These are phyloP conservation scores for Dictyostelium firmibasis DNA, from an alignment of 78 protist genomes.

Conservation along the genomic window DNA sequence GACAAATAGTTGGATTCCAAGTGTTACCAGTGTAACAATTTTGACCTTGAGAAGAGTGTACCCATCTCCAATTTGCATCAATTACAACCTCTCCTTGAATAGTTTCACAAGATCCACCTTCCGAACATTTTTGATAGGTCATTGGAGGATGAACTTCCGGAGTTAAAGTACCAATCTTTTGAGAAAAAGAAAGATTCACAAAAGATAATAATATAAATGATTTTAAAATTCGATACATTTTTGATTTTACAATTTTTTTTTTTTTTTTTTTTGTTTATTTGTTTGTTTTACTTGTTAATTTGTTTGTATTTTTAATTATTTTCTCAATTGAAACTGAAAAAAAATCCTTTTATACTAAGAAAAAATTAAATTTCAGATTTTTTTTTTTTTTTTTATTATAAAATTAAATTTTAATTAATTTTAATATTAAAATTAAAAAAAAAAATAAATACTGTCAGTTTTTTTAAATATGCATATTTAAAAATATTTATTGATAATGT, in stretches of 20 bases:
- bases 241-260: neutral
- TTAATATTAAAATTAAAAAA: too few species aligned
- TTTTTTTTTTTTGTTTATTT: neutral
- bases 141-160: conserved; percentile 70
- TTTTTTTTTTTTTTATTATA: too few species aligned
- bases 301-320: too few species aligned
- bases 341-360: neutral
- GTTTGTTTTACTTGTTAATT: too few species aligned
- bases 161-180: conserved; percentile 40
- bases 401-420: too few species aligned
- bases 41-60: conserved; percentile 42
- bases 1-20: conserved; percentile 68
- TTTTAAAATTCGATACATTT: neutral
- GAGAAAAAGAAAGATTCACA: neutral
- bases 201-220: neutral
- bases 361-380: too few species aligned
- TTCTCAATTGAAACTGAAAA: neutral
- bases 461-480: too few species aligned
- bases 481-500: too few species aligned
- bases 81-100: conserved; percentile 24
- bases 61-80: conserved; percentile 86
- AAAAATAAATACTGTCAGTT: neutral
- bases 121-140: conserved; percentile 37
- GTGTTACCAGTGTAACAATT: conserved; percentile 86
- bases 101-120: conserved; percentile 23